phyloP scores from a whole-genome alignment of 2,329 filamentous ascomycete species.

The Fusarium sp. region DNA sequence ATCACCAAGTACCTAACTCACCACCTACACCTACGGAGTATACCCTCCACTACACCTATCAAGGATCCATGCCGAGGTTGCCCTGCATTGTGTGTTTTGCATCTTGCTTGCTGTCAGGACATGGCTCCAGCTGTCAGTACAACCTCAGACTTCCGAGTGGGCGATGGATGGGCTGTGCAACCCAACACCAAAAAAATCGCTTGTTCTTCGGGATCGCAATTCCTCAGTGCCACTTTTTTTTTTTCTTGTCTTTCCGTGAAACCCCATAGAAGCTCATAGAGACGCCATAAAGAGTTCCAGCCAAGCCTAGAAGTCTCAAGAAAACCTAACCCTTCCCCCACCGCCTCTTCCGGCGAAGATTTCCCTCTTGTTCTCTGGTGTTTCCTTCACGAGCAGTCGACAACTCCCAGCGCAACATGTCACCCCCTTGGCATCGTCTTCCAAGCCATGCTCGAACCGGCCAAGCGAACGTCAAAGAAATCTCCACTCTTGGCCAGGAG shows the following conservation, averaged over 20 bases:
- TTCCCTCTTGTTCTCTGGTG: background rate
- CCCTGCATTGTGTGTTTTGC: slow-evolving; percentile 6
- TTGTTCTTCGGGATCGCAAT: background rate
- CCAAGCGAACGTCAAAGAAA: slow-evolving; percentile 6
- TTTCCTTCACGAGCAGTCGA: background rate
- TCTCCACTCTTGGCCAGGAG: slow-evolving; percentile 2
- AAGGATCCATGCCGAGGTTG: background rate
- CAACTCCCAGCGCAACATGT: background rate
- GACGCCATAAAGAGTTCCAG: slow-evolving; percentile 15
- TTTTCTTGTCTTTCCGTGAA: background rate
- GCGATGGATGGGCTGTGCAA: background rate
- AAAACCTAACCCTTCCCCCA: background rate
- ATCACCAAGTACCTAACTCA: background rate
- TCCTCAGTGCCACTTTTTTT: background rate
- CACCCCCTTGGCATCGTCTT: background rate
- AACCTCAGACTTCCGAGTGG: slow-evolving; percentile 1
- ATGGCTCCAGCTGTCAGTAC: slow-evolving; percentile 5
- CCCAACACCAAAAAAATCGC: background rate
- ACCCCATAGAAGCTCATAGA: slow-evolving; percentile 23
- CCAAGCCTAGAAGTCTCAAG: slow-evolving; percentile 15
- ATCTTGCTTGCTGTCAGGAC: slow-evolving; percentile 2
- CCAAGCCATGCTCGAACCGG: slow-evolving; percentile 2
- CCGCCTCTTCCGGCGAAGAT: background rate
- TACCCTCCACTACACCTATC: background rate
- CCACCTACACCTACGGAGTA: background rate